Conservation (phyloP, 148 eudicot species). For the Vaccinium corymbosum region DNA sequence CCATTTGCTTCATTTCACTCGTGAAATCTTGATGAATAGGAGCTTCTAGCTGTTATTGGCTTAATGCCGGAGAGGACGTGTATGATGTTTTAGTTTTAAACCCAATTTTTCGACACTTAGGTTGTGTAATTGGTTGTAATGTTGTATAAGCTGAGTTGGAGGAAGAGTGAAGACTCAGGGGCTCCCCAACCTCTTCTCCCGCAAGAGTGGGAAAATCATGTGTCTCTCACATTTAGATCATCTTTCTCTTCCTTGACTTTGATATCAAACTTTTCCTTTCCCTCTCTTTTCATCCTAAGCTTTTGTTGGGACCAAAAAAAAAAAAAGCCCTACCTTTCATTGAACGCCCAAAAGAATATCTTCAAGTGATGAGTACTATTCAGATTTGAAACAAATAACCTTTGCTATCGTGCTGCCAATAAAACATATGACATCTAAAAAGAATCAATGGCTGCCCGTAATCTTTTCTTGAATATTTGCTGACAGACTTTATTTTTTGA, state of each 20-base stretch:
- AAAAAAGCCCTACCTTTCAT: not conserved
- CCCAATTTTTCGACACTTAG: not conserved
- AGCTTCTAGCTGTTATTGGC: not conserved
- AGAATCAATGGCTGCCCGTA: not conserved
- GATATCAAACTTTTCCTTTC: not conserved
- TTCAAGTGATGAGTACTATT: not conserved
- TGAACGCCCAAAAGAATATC: not conserved
- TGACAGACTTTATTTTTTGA: not conserved
- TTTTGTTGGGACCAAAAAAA: not conserved
- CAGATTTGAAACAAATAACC: not conserved
- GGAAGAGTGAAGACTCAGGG: not conserved
- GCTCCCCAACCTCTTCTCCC: not conserved
- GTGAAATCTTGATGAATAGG: not conserved
- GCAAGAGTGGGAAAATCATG: not conserved
- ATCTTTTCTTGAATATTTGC: not conserved
- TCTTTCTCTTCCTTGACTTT: not conserved
- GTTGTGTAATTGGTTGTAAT: not conserved
- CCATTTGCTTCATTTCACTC: not conserved
- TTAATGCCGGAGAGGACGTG: not conserved
- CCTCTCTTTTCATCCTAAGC: not conserved
- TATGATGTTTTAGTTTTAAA: not conserved
- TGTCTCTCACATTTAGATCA: not conserved
- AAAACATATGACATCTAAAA: not conserved
- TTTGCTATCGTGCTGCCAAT: not conserved
- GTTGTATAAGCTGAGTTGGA: not conserved